Base-by-base conservation (phyloP, 176 grass and related monocot genomes). In the Oryza coarctata region DNA sequence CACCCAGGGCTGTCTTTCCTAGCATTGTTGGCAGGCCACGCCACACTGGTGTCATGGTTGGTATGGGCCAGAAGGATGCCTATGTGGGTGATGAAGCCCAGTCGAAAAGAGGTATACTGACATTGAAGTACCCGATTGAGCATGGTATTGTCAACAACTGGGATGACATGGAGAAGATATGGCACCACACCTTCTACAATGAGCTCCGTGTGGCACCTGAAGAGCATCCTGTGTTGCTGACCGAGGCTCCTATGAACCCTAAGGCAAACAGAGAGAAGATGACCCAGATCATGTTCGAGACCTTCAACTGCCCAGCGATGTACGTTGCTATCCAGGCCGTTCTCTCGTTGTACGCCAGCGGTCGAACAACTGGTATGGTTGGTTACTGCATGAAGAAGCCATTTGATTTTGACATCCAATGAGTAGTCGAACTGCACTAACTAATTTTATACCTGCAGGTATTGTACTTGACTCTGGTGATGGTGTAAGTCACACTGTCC, bases 221-320 rank as follows among this genome's bases (percentile, higher is more conserved):
- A 67, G 94, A 97, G 88, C 94, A 97, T 63, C 94, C 94, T 0
- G 73, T 93, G 38, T 55, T 97, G 83, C 86, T 97, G 31, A 97
- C 94, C 0, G 94, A 97, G 57, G 94, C 91, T 12, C 94, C 94
- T 25, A 75, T 97, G 35, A 97, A 97, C 83, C 94, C 94, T 43
- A 97, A 97, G 80, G 94, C 91, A 49, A 97, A 97, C 75, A 80
- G 94, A 52, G 94, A 97, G 84, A 97, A 93, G 77, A 97, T 97
- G 94, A 97, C 94, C 76, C 94, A 97, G 74, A 97, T 97, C 78
- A 97, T 97, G 94, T 97, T 97, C 39, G 94, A 97, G 80, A 91
- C 91, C 1, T 97, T 97, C 78, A 93, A 80, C 82, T 89, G 87
- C 44, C 94, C 94, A 0, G 94, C 94, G 22, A 93, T 97, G 90